Percentiles rank a stretch among this genome's conserved stretches.
These are phyloP conservation scores for Monosporozyma yasuniensis DNA, from an alignment of 805 yeast species.

Conservation along the genomic window DNA sequence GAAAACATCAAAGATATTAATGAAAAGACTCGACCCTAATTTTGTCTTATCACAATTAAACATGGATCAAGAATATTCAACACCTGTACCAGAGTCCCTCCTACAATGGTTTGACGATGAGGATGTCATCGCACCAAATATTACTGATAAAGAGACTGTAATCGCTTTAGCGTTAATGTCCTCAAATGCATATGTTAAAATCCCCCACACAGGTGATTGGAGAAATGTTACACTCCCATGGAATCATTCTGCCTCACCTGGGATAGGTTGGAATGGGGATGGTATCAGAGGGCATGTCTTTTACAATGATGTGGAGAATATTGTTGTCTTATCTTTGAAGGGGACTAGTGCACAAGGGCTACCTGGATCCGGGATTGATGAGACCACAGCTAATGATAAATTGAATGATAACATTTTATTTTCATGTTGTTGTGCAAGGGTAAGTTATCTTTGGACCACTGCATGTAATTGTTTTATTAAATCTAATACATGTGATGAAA, in stretches of 20 bases:
- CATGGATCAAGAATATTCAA: background rate
- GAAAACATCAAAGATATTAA: slow-evolving; percentile 6
- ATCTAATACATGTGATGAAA: slow-evolving; percentile 80
- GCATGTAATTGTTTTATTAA: slow-evolving; percentile 88
- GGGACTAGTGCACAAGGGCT: slow-evolving; percentile 85
- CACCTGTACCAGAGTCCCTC: background rate
- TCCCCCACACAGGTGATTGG: slow-evolving; percentile 82
- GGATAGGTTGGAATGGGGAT: slow-evolving; percentile 79
- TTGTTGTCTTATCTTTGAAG: slow-evolving; percentile 72
- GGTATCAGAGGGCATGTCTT: slow-evolving; percentile 92
- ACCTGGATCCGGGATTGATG: slow-evolving; percentile 67
- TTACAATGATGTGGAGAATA: slow-evolving; percentile 45
- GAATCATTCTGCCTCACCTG: slow-evolving; percentile 40
- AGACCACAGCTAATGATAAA: slow-evolving; percentile 74
- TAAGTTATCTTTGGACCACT: slow-evolving; percentile 84
- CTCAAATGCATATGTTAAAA: slow-evolving; percentile 79
- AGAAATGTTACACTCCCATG: slow-evolving; percentile 60
- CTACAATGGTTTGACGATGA: slow-evolving; percentile 27
- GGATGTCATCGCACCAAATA: slow-evolving; percentile 55
- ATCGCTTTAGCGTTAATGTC: slow-evolving; percentile 75
- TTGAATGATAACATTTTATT: slow-evolving; percentile 80
- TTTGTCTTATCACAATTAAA: slow-evolving; percentile 56
- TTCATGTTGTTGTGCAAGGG: slow-evolving; percentile 93
- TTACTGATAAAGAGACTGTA: slow-evolving; percentile 65
- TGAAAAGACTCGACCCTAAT: slow-evolving; percentile 45